Percentiles rank a stretch among this genome's conserved stretches.
These are phyloP conservation scores for Solioccasus polychromus DNA, from an alignment of 768 basidiomycete species.

Conservation along the genomic window DNA sequence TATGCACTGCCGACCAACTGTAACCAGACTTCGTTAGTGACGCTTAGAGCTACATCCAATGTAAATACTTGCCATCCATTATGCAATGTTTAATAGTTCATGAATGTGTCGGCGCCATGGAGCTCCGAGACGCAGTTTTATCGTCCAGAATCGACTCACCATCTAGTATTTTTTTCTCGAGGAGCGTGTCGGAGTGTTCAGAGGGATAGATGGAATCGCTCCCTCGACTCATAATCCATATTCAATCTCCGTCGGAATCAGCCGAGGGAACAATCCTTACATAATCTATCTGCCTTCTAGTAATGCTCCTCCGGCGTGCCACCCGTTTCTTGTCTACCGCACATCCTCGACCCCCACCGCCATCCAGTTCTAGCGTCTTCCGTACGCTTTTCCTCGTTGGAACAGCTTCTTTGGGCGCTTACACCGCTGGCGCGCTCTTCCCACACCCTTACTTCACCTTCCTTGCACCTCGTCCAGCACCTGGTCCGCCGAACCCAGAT, in stretches of 20 bases:
- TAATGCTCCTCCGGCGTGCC: constrained; percentile 8
- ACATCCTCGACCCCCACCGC: neutral
- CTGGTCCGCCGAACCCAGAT: constrained; percentile 60
- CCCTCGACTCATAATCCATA: too few relatives aligned
- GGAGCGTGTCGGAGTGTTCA: constrained; percentile 27
- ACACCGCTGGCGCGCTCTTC: constrained; percentile 61
- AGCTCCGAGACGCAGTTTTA: constrained; percentile 32
- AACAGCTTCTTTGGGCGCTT: constrained; percentile 30
- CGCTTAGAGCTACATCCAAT: constrained; percentile 34
- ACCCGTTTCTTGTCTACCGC: constrained; percentile 19
- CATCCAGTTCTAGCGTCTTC: constrained; percentile 8
- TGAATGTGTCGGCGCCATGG: constrained; percentile 39
- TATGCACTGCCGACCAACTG: constrained; percentile 25
- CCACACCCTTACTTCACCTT: constrained; percentile 65
- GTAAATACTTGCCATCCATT: constrained; percentile 53
- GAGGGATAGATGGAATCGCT: neutral
- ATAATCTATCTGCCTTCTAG: constrained; percentile 7
- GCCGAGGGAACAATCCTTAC: constrained; percentile 8
- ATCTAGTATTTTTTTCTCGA: constrained; percentile 45
- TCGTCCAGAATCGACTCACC: constrained; percentile 43
- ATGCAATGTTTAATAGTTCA: constrained; percentile 23
- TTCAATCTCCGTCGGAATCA: constrained; percentile 22
- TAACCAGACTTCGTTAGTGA: constrained; percentile 17
- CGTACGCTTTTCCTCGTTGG: constrained; percentile 19
- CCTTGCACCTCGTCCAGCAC: constrained; percentile 74